Percentiles rank a stretch among this genome's conserved stretches.
These are phyloP conservation scores for Globisporangium nunn DNA, from an alignment of 352 stramenopile species.

Conservation along the genomic window DNA sequence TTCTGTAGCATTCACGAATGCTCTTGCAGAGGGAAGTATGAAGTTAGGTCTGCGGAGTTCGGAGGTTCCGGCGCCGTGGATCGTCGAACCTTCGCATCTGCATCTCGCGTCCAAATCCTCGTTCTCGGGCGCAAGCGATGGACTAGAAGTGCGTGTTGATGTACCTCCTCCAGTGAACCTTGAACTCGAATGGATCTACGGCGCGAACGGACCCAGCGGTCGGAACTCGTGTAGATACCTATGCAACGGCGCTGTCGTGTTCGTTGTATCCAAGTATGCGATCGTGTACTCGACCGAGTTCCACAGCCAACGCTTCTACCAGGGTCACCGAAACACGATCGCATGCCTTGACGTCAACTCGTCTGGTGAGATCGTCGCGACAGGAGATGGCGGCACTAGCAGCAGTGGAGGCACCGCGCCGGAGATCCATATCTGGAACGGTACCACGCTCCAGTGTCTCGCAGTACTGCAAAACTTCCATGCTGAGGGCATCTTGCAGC, in stretches of 20 bases:
- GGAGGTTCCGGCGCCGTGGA: conserved; percentile 35
- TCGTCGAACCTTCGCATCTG: conserved; percentile 29
- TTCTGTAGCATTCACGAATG: not conserved
- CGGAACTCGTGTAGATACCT: conserved; percentile 49
- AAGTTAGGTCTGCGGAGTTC: not conserved
- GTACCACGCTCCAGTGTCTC: conserved; percentile 55
- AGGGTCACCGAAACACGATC: conserved; percentile 49
- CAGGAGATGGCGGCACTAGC: conserved; percentile 26
- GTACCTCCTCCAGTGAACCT: conserved; percentile 57
- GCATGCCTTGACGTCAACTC: conserved; percentile 56
- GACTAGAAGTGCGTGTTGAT: conserved; percentile 7
- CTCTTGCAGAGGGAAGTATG: not conserved
- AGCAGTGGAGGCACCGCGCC: conserved; percentile 11
- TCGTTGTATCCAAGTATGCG: conserved; percentile 68
- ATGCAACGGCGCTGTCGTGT: conserved; percentile 50
- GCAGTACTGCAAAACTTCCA: conserved; percentile 63
- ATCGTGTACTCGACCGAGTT: conserved; percentile 55
- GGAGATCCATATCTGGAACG: conserved; percentile 74
- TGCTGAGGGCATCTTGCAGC: conserved; percentile 34
- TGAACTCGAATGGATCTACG: conserved; percentile 72
- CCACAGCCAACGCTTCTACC: conserved; percentile 72
- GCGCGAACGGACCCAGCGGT: conserved; percentile 33
- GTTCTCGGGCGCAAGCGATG: not conserved
- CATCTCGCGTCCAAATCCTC: conserved; percentile 2
- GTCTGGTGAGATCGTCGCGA: conserved; percentile 56